Evolutionary conservation across 2,329 filamentous ascomycete species (phyloP).

Genomic region (Chaetoscypha palmicola): DNA sequence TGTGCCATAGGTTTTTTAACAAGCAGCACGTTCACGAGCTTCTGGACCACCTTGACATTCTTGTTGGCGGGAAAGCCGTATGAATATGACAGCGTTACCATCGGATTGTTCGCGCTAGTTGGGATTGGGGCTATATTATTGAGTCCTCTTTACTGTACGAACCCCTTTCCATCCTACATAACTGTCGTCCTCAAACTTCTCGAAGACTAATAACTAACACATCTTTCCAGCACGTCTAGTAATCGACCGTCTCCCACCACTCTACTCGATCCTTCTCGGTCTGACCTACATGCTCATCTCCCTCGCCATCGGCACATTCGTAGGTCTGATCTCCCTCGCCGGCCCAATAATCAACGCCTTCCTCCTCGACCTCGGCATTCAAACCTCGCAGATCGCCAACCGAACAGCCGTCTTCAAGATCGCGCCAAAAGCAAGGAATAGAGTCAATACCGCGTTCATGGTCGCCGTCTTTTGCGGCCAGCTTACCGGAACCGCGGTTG

Average conservation of each 20-base stretch:
- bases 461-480: conserved; percentile 68
- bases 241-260: conserved; percentile 62
- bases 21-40: conserved; percentile 55
- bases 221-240: conserved; percentile 43
- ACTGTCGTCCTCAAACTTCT: too few relatives aligned
- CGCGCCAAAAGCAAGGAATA: conserved; percentile 63
- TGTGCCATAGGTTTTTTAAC: conserved; percentile 59
- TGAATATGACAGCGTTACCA: conserved; percentile 56
- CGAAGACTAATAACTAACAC: neutral
- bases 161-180: neutral
- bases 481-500: conserved; percentile 59
- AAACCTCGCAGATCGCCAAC: conserved; percentile 69
- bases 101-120: conserved; percentile 74
- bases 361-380: conserved; percentile 63
- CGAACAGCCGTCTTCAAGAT: conserved; percentile 63
- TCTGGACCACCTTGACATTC: conserved; percentile 75
- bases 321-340: conserved; percentile 56
- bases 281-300: conserved; percentile 52
- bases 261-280: conserved; percentile 60
- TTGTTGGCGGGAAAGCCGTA: conserved; percentile 66
- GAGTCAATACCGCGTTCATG: conserved; percentile 81
- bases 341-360: conserved; percentile 69
- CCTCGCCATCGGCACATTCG: conserved; percentile 61
- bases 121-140: conserved; percentile 62
- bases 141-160: conserved; percentile 55